A percentile compares a stretch with the other conserved stretches of the same genome.
phyloP scores from a whole-genome alignment of 306 rosid species.

The Chamaecrista fasciculata region DNA sequence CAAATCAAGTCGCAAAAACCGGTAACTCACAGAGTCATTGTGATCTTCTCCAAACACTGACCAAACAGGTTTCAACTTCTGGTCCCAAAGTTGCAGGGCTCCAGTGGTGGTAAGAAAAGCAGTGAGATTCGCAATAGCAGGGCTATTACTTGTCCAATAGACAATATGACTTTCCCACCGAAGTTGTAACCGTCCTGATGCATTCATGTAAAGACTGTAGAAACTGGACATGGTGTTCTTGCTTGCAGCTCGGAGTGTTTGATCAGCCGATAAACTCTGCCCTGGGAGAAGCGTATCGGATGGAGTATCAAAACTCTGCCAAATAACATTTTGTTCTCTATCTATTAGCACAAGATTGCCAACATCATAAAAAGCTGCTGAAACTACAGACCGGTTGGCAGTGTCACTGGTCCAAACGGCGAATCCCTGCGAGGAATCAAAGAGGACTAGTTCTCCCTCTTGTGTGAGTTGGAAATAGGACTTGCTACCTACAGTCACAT shows the following conservation, averaged over 20 bases:
- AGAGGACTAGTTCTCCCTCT: slow-evolving; percentile 58
- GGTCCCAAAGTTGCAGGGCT: slow-evolving; percentile 60
- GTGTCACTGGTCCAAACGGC: slow-evolving; percentile 57
- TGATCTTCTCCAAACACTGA: slow-evolving; percentile 71
- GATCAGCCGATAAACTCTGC: slow-evolving; percentile 51
- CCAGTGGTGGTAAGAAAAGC: slow-evolving; percentile 59
- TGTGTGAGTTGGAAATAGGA: slow-evolving; percentile 59
- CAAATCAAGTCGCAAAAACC: slow-evolving; percentile 70
- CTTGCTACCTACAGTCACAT: slow-evolving; percentile 43
- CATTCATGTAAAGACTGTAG: slow-evolving; percentile 68
- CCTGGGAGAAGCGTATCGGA: slow-evolving; percentile 82
- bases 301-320: slow-evolving; percentile 81
- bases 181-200: slow-evolving; percentile 62
- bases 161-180: slow-evolving; percentile 61
- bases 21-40: slow-evolving; percentile 49
- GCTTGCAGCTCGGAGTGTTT: slow-evolving; percentile 62
- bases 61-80: slow-evolving; percentile 52
- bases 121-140: slow-evolving; percentile 46
- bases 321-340: slow-evolving; percentile 39
- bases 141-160: slow-evolving; percentile 64
- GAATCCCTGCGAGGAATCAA: slow-evolving; percentile 50
- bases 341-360: slow-evolving; percentile 79
- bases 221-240: slow-evolving; percentile 48
- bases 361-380: slow-evolving; percentile 55
- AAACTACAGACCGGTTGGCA: slow-evolving; percentile 43